Base-by-base conservation (phyloP, 2,329 filamentous ascomycete genomes). In the Nemania sp. region DNA sequence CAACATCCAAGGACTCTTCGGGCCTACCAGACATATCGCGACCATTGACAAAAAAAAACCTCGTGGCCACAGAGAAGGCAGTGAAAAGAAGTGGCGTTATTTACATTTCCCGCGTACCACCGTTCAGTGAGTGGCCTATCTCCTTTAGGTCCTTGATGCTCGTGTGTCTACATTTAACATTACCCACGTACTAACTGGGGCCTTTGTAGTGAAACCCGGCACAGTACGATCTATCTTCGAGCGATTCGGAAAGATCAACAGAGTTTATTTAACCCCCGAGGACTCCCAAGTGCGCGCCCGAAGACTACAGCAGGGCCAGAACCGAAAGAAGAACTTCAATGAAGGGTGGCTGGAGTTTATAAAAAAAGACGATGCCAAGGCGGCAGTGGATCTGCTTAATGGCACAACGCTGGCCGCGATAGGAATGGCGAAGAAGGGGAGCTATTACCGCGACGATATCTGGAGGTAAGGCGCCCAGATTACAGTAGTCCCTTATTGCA, bases 261-360 rank as follows among this genome's bases (percentile, higher is more conserved):
- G 76, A 41, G 71, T 76, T 52, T 77, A 75, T 51, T 65, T 75
- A 5, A 64, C 74, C 1, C 74, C 74, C 49, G 75, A 77, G 80
- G 90, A 93, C 76, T 86, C 89, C 0, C 79, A 86, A 3, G 85
- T 87, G 5, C 91, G 93, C 73, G 83, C 87, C 7, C 86, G 88
- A 27, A 90, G 93, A 32, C 85, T 94, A 13, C 86, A 87, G 62
- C 86, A 85, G 58, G 93, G 93, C 58, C 93, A 93, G 66, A 96
- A 95, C 82, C 94, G 94, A 82, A 93, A 94, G 80, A 88, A 89
- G 67, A 88, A 88, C n/a, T 96, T 89, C 80, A 90, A 89, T 3
- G 93, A 97, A 79, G 93, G 93, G 53, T 97, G 93, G 93, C 89
- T 96, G 29, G 93, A 97, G 79, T 97, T 95, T 75, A 79, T 89